Evolutionary conservation across 768 basidiomycete genomes (phyloP).

Genomic region (Boletus reticuloceps): DNA sequence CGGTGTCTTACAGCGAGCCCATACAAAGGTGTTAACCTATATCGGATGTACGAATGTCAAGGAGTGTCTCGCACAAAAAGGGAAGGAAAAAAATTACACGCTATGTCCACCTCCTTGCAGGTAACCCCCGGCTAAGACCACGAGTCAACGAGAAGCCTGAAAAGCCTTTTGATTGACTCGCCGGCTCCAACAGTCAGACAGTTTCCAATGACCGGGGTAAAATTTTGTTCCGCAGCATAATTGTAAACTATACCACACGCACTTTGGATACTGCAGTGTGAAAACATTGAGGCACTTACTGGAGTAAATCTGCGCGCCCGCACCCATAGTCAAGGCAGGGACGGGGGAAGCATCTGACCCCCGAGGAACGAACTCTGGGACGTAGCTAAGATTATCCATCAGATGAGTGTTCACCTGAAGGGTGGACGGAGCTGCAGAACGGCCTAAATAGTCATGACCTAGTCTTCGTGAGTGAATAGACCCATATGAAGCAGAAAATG

Average conservation of each 20-base stretch:
- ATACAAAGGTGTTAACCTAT: conserved; percentile 35
- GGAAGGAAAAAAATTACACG: conserved; percentile 2
- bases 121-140: conserved; percentile 43
- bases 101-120: conserved; percentile 50
- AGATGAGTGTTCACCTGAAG: conserved; percentile 24
- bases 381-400: conserved; percentile 11
- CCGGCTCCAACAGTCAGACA: conserved; percentile 23
- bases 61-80: not conserved
- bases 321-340: conserved; percentile 18
- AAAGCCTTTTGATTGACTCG: not conserved
- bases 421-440: conserved; percentile 23
- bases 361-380: conserved; percentile 16
- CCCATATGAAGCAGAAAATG: not conserved
- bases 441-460: conserved; percentile 24
- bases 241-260: conserved; percentile 13
- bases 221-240: conserved; percentile 10
- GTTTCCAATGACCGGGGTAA: conserved; percentile 16
- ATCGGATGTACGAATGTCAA: not conserved
- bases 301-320: conserved; percentile 12
- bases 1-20: conserved; percentile 38
- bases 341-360: conserved; percentile 15
- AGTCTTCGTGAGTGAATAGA: not conserved
- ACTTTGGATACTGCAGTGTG: not conserved
- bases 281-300: conserved; percentile 3
- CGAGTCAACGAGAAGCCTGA: not conserved